Evolutionary conservation across 176 grass and related monocot genomes (phyloP).

Genomic region (Avena insularis): DNA sequence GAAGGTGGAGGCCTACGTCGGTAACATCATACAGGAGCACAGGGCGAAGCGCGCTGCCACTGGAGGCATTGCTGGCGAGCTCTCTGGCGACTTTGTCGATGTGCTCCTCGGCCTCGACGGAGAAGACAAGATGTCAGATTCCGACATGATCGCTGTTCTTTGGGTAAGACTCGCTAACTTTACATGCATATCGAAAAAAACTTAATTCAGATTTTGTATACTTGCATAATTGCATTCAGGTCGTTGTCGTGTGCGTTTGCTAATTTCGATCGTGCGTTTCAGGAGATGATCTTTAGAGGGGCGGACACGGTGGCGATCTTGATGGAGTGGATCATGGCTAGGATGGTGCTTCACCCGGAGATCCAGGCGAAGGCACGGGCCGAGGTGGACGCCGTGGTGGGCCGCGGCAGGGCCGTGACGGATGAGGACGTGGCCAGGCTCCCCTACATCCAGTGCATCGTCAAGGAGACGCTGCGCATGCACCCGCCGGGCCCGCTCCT

Average conservation of each 20-base stretch:
- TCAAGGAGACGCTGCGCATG: conserved; percentile 74
- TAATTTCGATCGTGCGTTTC: background rate
- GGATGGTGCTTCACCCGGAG: conserved; percentile 67
- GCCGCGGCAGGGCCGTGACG: conserved; percentile 32
- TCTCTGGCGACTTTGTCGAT: conserved; percentile 61
- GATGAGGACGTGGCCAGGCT: conserved; percentile 53
- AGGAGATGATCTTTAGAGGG: conserved; percentile 87
- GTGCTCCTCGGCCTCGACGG: conserved; percentile 63
- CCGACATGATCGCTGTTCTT: conserved; percentile 81
- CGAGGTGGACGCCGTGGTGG: conserved; percentile 59
- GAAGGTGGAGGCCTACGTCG: conserved; percentile 64
- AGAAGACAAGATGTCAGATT: conserved; percentile 76
- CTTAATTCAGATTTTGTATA: too few species aligned
- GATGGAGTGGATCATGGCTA: conserved; percentile 77
- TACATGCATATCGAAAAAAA: too few species aligned
- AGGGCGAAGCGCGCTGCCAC: conserved; percentile 13
- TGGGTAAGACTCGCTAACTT: conserved; percentile 57
- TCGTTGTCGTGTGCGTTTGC: background rate
- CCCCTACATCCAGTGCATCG: conserved; percentile 60
- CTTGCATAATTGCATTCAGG: background rate
- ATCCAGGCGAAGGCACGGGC: conserved; percentile 61
- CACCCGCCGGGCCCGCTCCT: conserved; percentile 78
- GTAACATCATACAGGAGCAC: conserved; percentile 62
- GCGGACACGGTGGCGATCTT: conserved; percentile 70
- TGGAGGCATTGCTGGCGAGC: background rate